Evolutionary conservation across 192 early-diverging fungal species (phyloP), one percentile per base, ranked within the genome.

Genomic region (Chytriomyces confervae): DNA sequence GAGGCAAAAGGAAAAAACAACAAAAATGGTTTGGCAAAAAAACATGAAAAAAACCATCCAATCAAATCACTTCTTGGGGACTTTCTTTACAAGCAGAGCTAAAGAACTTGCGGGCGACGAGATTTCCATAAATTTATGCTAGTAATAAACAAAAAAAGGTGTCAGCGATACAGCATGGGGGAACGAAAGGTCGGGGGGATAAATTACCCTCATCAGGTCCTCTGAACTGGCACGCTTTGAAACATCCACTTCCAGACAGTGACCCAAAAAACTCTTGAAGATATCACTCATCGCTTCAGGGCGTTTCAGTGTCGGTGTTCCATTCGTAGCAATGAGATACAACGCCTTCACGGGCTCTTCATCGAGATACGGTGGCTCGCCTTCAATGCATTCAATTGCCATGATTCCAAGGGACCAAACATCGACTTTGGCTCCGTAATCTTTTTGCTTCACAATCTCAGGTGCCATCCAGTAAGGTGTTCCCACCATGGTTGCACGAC

Each of bases 181-280:
- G 2, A 49, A 43, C n/a, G 10, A 20, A 20, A 11, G 16, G 4
- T 61, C 4, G 1, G n/a, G 20, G 64, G 7, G 44, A 13, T 2
- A 79, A 63, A 91, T 36, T 36, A 36, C 90, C 71, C 87, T 77
- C 60, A 96, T 71, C 69, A 98, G 85, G 81, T 98, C 94, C 49
- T 87, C 90, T 62, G 91, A 88, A 4, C 86, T 91, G 5, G 95
- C 92, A 61, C 96, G 88, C 74, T 93, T 94, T 78, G 88, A 84
- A 45, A 95, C 93, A 79, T 97, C 95, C 24, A 98, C 95, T 79
- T 93, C 94, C 82, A 98, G 82, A 80, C 94, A 96, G 53, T 90
- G 89, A 5, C 94, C 92, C 80, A 98, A 87, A 88, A 98, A 98
- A 75, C 90, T 89, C 88, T 95, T 96, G 72, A 96, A 91, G 66